Evolutionary conservation across 73 alveolate species (phyloP), one percentile per base, ranked within the genome.

Genomic region (Paramecium caudatum): DNA sequence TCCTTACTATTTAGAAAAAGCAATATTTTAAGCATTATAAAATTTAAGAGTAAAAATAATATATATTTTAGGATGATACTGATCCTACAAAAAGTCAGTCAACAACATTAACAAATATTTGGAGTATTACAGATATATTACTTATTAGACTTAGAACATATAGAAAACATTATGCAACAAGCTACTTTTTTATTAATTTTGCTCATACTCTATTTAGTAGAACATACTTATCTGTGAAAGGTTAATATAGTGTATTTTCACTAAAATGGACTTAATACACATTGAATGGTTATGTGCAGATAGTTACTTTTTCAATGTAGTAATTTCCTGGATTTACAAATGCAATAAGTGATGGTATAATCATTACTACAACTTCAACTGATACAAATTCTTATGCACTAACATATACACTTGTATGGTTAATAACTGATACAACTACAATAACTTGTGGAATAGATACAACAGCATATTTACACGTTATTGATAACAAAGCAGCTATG

Each of bases 1-100:
- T 39, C 86, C 86, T 12, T 69, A 36, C 16, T 69, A 69, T 39
- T 3, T 69, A n/a, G 86, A 69, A n/a, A 69, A 39, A 33, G 86
- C 86, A 3, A 69, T 69, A 3, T 69, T 3, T 34, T 34, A 25
- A 32, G 4, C 86, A 6, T 37, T 69, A 6, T 10, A 69, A 16
- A 39, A 36, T 37, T 69, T 69, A 30, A 36, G 86, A 37, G 86
- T 69, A 69, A 16, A 5, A 15, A 10, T 21, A 37, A 25, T 9
- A 27, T 62, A 32, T 69, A 39, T 12, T 39, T 34, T 6, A 69
- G 36, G 36, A 69, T 23, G 86, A 69, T 16, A n/a, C 17, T 36
- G 62, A 39, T n/a, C 15, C 86, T 34, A 5, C 37, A 7, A 37
- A 23, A 12, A 37, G 0, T 69, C 36, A 13, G 15, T 10, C 63